phyloP scores from a whole-genome alignment of 441 rosid genomes.

The Daphne laureola region DNA sequence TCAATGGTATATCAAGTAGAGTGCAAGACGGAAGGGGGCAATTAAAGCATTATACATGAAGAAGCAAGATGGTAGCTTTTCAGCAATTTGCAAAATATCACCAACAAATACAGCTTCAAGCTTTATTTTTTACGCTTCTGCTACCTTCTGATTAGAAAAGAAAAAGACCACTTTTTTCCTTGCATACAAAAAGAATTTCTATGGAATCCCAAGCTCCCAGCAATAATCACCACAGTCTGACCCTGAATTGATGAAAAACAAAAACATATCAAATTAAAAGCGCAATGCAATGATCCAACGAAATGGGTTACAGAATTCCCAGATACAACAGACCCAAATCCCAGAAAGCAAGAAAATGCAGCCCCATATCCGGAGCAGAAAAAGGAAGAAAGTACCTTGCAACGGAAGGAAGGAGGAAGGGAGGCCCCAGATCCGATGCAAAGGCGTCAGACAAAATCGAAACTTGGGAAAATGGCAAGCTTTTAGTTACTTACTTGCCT shows the following conservation, averaged over 20 bases:
- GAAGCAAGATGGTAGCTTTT: constrained; percentile 17
- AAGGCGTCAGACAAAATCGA: constrained; percentile 17
- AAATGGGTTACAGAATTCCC: constrained; percentile 3
- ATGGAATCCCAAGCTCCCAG: constrained; percentile 5
- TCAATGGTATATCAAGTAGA: constrained; percentile 3
- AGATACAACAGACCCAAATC: constrained; percentile 21
- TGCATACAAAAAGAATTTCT: background rate
- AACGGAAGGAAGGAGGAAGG: constrained; percentile 28
- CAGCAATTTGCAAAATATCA: constrained; percentile 15
- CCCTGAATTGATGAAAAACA: constrained; percentile 23
- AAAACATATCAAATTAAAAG: constrained; percentile 3
- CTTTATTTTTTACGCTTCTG: constrained; percentile 11
- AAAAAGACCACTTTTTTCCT: background rate
- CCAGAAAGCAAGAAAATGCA: constrained; percentile 14
- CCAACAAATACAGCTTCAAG: constrained; percentile 9
- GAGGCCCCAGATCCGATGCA: constrained; percentile 38
- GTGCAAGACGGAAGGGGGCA: constrained; percentile 10
- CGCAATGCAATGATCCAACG: constrained; percentile 3
- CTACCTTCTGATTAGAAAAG: constrained; percentile 4
- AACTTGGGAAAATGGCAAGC: constrained; percentile 16
- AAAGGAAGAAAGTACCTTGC: constrained; percentile 13
- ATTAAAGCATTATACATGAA: constrained; percentile 17
- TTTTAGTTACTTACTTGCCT: constrained; percentile 15
- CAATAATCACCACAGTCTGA: constrained; percentile 1
- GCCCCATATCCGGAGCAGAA: constrained; percentile 1